Conservation (phyloP, 2,329 filamentous ascomycete genomes). For the Clonostachys byssicola region DNA sequence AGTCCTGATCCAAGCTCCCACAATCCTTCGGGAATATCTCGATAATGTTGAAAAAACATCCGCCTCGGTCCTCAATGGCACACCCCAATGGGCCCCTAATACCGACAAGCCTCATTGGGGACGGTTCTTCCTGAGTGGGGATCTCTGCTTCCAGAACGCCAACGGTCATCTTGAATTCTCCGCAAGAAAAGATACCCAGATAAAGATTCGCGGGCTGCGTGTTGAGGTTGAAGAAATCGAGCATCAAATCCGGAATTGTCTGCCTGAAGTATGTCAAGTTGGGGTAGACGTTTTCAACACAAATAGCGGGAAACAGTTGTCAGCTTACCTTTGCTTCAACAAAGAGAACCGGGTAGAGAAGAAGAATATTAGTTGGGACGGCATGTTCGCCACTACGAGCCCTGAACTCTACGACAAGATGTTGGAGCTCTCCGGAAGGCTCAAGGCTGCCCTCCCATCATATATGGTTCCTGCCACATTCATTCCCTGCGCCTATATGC, state of each 20-base stretch:
- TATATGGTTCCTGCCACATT: slow-evolving; percentile 12
- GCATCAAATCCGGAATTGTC: not conserved
- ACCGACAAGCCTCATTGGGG: not conserved
- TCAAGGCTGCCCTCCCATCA: slow-evolving; percentile 5
- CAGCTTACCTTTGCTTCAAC: slow-evolving; percentile 3
- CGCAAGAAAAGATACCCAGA: slow-evolving; percentile 3
- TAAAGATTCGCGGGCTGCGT: slow-evolving; percentile 3
- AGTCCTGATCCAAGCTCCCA: slow-evolving; percentile 18
- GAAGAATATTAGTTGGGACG: not conserved
- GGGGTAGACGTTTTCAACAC: slow-evolving; percentile 1
- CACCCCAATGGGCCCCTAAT: slow-evolving; percentile 4
- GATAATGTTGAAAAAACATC: slow-evolving; percentile 22
- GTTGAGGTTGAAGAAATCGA: slow-evolving; percentile 3
- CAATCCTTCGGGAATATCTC: slow-evolving; percentile 41
- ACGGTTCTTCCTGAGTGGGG: slow-evolving; percentile 1
- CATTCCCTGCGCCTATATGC: slow-evolving; percentile 11
- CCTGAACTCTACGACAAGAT: slow-evolving; percentile 4
- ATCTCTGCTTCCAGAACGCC: slow-evolving; percentile 1
- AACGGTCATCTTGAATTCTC: slow-evolving; percentile 1
- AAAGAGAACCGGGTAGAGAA: not conserved
- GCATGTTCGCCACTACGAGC: slow-evolving; percentile 5
- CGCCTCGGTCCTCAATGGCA: not conserved
- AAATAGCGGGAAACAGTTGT: not conserved
- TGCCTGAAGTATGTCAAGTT: not conserved
- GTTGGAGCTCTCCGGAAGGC: slow-evolving; percentile 6